phyloP scores from a whole-genome alignment of 768 basidiomycete genomes.

The Guyanaporus albipodus region DNA sequence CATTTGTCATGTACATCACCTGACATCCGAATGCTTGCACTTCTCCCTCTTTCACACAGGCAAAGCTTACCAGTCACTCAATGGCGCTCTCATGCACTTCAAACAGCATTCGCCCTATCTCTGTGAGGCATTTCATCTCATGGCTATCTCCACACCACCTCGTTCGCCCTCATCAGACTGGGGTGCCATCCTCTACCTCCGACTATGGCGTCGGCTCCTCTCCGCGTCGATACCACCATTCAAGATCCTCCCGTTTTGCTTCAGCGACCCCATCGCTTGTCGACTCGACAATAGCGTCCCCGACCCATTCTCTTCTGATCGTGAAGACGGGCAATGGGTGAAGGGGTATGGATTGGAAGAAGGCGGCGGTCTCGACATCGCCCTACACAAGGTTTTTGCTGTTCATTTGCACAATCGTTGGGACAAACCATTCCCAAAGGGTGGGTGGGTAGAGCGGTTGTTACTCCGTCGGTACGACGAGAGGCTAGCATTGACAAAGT shows the following conservation, averaged over 20 bases:
- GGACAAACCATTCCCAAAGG: conserved; percentile 76
- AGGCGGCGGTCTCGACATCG: conserved; percentile 59
- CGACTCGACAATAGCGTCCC: conserved; percentile 88
- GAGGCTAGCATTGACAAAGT: conserved; percentile 13
- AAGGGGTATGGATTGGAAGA: conserved; percentile 48
- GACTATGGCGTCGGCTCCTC: conserved; percentile 83
- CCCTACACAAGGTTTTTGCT: conserved; percentile 70
- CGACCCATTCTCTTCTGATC: conserved; percentile 73
- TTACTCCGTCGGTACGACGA: conserved; percentile 61
- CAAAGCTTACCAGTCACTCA: conserved; percentile 73
- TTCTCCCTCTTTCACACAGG: conserved; percentile 36
- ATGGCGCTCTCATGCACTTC: conserved; percentile 96
- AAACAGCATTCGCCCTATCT: conserved; percentile 87
- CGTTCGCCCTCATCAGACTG: conserved; percentile 83
- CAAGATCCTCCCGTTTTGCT: conserved; percentile 92
- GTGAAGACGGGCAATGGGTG: conserved; percentile 56
- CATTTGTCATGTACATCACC: neutral
- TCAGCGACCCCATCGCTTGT: conserved; percentile 88
- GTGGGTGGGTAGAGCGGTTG: conserved; percentile 84
- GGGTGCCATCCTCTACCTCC: conserved; percentile 89
- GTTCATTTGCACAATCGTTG: conserved; percentile 96
- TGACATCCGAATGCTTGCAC: conserved; percentile 1
- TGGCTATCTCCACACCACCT: conserved; percentile 71
- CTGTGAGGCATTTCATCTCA: conserved; percentile 93
- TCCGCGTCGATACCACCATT: conserved; percentile 75